Evolutionary conservation across 192 early-diverging fungal species (phyloP).

Genomic region (Coemansia nantahalensis): DNA sequence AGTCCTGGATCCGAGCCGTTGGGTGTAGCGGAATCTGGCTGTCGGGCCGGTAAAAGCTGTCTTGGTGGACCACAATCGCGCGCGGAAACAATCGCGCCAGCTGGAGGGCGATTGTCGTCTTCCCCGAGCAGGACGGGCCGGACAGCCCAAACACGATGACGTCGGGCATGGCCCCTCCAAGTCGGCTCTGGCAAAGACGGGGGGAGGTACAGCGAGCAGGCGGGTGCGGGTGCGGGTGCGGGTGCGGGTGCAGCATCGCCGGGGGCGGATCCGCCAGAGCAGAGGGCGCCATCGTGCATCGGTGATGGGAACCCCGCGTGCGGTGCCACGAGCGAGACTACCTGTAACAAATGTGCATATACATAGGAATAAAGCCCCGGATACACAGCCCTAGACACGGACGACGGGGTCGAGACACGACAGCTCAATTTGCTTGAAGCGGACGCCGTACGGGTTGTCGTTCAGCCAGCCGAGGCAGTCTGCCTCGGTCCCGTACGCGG

Average conservation of each 20-base stretch:
- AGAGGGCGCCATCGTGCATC: too few relatives aligned
- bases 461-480: slow-evolving; percentile 19
- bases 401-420: slow-evolving; percentile 31
- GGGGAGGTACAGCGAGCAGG: neutral
- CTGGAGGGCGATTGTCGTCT: slow-evolving; percentile 64
- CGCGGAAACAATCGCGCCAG: slow-evolving; percentile 60
- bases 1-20: slow-evolving; percentile 60
- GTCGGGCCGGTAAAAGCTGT: slow-evolving; percentile 74
- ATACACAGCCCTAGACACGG: slow-evolving; percentile 14
- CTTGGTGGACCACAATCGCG: slow-evolving; percentile 64
- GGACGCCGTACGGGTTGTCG: slow-evolving; percentile 28
- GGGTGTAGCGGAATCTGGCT: slow-evolving; percentile 62
- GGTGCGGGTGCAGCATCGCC: too few relatives aligned
- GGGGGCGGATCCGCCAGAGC: too few relatives aligned
- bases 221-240: too few relatives aligned
- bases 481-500: slow-evolving; percentile 3
- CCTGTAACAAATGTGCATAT: too few relatives aligned
- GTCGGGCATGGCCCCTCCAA: slow-evolving; percentile 9
- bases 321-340: too few relatives aligned
- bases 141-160: slow-evolving; percentile 45
- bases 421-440: slow-evolving; percentile 24
- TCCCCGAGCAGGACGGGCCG: slow-evolving; percentile 71
- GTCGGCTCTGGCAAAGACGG: neutral
- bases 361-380: too few relatives aligned
- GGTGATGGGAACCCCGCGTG: too few relatives aligned